phyloP scores from a whole-genome alignment of 768 basidiomycete genomes.

The Pisolithus microcarpus region DNA sequence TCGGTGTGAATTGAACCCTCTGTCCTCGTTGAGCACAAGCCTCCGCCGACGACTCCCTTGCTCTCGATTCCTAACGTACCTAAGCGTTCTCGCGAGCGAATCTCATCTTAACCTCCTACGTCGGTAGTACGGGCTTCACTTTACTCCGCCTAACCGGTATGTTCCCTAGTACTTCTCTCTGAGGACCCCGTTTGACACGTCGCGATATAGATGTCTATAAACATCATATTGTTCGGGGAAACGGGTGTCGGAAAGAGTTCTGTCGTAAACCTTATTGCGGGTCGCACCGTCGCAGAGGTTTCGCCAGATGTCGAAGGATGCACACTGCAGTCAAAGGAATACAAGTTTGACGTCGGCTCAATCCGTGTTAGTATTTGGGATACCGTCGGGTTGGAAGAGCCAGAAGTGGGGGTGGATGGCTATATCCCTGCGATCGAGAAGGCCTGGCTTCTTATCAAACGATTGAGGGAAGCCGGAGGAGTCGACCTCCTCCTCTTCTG shows the following conservation, averaged over 20 bases:
- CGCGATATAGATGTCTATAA: slow-evolving; percentile 13
- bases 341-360: slow-evolving; percentile 16
- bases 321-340: slow-evolving; percentile 29
- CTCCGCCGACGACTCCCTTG: neutral
- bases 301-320: slow-evolving; percentile 28
- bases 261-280: slow-evolving; percentile 28
- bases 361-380: slow-evolving; percentile 25
- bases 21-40: neutral
- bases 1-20: neutral
- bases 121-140: neutral
- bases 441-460: slow-evolving; percentile 27
- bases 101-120: neutral
- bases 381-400: slow-evolving; percentile 30
- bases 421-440: slow-evolving; percentile 26
- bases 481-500: slow-evolving; percentile 36
- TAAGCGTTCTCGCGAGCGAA: neutral
- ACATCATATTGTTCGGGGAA: slow-evolving; percentile 41
- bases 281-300: slow-evolving; percentile 14
- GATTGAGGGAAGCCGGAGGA: slow-evolving; percentile 25
- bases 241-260: slow-evolving; percentile 33
- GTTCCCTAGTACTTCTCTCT: too few relatives aligned
- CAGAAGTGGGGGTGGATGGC: slow-evolving; percentile 18
- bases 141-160: neutral
- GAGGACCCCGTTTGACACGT: neutral
- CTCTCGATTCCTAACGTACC: neutral